Conservation (phyloP, 441 rosid species). For the Hypseocharis bilobata region DNA sequence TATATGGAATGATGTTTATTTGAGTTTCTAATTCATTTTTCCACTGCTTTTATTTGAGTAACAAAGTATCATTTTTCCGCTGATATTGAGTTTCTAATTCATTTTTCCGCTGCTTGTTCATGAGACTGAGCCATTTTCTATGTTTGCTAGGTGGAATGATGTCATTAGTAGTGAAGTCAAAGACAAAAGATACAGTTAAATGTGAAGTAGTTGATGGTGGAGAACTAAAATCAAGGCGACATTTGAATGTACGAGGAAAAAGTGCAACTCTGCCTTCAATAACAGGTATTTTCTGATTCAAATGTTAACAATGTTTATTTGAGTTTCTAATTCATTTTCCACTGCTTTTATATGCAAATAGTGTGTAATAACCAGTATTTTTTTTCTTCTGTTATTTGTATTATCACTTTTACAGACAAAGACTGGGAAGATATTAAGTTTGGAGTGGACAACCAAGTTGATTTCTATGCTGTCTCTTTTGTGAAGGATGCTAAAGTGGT, state of each 20-base stretch:
- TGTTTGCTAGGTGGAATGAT: constrained; percentile 80
- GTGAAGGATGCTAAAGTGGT: constrained; percentile 95
- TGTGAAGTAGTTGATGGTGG: constrained; percentile 82
- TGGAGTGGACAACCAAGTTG: constrained; percentile 95
- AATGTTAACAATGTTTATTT: constrained; percentile 4
- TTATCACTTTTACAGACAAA: constrained; percentile 42
- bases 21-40: too few species aligned
- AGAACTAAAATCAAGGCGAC: constrained; percentile 88
- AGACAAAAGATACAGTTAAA: constrained; percentile 60
- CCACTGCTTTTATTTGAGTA: not conserved
- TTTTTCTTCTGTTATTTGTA: not conserved
- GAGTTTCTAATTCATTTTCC: not conserved
- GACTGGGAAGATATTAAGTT: constrained; percentile 98
- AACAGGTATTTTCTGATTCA: constrained; percentile 46
- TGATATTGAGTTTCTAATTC: too few species aligned
- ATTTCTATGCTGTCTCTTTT: constrained; percentile 89
- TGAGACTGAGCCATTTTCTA: constrained; percentile 10
- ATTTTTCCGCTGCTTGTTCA: not conserved
- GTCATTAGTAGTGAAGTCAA: constrained; percentile 75
- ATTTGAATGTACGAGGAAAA: constrained; percentile 90
- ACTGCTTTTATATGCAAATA: not conserved
- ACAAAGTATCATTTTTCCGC: not conserved
- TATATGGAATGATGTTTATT: too few species aligned
- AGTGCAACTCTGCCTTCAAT: constrained; percentile 90
- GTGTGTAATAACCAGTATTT: constrained; percentile 14